Evolutionary conservation across 768 basidiomycete species (phyloP), one percentile per base, ranked within the genome.

Genomic region (Suillus luteus): DNA sequence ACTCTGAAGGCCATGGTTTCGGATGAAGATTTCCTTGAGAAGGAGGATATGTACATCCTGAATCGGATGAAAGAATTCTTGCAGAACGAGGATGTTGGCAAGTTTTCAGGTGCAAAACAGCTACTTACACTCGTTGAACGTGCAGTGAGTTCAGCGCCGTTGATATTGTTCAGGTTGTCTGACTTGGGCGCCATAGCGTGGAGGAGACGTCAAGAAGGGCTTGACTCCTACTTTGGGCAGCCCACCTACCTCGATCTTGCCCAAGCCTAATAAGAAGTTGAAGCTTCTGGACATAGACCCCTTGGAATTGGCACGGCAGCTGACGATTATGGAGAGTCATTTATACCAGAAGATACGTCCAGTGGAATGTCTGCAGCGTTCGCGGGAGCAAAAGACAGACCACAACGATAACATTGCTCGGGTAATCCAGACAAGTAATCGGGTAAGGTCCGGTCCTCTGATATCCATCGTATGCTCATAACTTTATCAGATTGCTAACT

Each of bases 311-410:
- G 96, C 96, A 0, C 84, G 96, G 35, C 96, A 99, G 73, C 78
- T 99, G 65, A 98, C 96, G 1, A 88, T 97, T 64, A 82, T 96
- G 80, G 96, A 99, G 76, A 91, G 90, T 67, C 80, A 84, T 55
- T 77, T 96, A 48, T 99, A 94, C 78, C 89, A 91, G 76, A 88
- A 86, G 74, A 96, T 99, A 68, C 87, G 87, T 41, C 90, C 93
- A 0, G 89, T 90, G 77, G 96, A 99, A 74, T 98, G 94, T 78
- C 79, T 99, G 22, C 87, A 89, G 76, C 89, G 86, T 70, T 92
- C 91, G 9, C 85, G 91, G 43, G 91, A 93, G 68, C 87, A 90
- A 68, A 88, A 81, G 73, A 83, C 83, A 1, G 91, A 91, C 51
- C 82, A 85, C 63, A 80, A 86, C 51, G 93, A 95, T 67, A 96